Percentiles rank a stretch among this genome's conserved stretches.
Evolutionary conservation across 257 asterid genomes (phyloP).

Genomic region (Anisodus tanguticus): DNA sequence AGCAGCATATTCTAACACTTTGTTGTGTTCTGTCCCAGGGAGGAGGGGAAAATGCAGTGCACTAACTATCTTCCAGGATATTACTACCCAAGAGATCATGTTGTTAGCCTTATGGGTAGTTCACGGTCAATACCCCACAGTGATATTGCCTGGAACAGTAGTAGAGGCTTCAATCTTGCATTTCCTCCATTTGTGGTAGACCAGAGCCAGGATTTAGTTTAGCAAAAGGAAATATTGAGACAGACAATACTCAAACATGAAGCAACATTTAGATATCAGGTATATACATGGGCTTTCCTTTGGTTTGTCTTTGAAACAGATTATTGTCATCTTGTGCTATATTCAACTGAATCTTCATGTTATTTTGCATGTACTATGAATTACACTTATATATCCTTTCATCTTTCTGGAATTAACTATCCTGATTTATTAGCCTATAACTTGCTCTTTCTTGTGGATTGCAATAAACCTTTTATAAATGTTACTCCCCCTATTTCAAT

Average conservation of each 20-base stretch:
- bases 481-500: too few species aligned
- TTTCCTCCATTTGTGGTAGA: constrained; percentile 39
- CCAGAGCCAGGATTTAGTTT: constrained; percentile 38
- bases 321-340: not conserved
- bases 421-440: not conserved
- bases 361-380: not conserved
- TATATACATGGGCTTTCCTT: constrained; percentile 33
- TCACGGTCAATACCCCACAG: constrained; percentile 42
- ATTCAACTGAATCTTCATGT: not conserved
- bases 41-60: constrained; percentile 58
- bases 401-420: not conserved
- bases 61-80: constrained; percentile 46
- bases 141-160: constrained; percentile 45
- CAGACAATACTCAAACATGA: constrained; percentile 71
- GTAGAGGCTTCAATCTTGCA: constrained; percentile 38
- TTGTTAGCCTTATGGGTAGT: constrained; percentile 44
- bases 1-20: constrained; percentile 14
- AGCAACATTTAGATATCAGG: constrained; percentile 78
- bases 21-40: constrained; percentile 32
- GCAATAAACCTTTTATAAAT: not conserved
- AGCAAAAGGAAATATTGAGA: constrained; percentile 55
- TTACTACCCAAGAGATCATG: constrained; percentile 47
- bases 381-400: not conserved
- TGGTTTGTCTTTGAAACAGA: not conserved
- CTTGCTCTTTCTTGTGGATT: constrained; percentile 5